Evolutionary conservation across 352 stramenopile species (phyloP).

Genomic region (Pythium chondricola): DNA sequence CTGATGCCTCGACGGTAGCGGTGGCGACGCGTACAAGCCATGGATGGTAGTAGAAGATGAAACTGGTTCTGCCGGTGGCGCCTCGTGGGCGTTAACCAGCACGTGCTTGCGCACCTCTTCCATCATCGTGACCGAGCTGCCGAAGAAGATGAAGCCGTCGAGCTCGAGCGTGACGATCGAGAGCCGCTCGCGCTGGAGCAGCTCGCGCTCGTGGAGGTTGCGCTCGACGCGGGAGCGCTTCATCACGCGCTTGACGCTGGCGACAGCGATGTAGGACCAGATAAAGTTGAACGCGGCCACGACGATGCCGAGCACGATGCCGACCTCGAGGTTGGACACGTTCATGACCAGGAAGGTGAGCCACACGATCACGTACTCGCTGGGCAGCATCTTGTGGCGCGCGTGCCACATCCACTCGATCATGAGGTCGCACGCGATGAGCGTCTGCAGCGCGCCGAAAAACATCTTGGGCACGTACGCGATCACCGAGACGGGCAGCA

Average conservation of each 20-base stretch:
- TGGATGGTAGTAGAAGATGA: neutral
- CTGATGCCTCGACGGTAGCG: slow-evolving; percentile 1
- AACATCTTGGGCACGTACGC: slow-evolving; percentile 96
- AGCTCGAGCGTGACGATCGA: slow-evolving; percentile 84
- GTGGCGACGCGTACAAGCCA: slow-evolving; percentile 13
- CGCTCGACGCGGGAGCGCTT: slow-evolving; percentile 79
- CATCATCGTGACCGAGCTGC: slow-evolving; percentile 84
- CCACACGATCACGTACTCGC: slow-evolving; percentile 92
- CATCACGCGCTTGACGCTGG: slow-evolving; percentile 71
- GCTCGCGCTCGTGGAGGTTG: slow-evolving; percentile 61
- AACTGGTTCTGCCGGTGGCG: neutral
- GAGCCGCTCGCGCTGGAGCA: slow-evolving; percentile 65
- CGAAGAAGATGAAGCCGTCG: slow-evolving; percentile 86
- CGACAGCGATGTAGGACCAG: slow-evolving; percentile 66
- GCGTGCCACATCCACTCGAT: slow-evolving; percentile 93
- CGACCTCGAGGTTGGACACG: slow-evolving; percentile 91
- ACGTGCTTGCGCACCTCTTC: slow-evolving; percentile 81
- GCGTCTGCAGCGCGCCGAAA: slow-evolving; percentile 94
- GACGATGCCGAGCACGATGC: slow-evolving; percentile 91
- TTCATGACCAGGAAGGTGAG: slow-evolving; percentile 94
- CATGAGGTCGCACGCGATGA: slow-evolving; percentile 97
- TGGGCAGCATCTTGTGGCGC: slow-evolving; percentile 75
- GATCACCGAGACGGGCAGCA: slow-evolving; percentile 93
- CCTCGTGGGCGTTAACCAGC: slow-evolving; percentile 37
- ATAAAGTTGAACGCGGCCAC: slow-evolving; percentile 88